Base-by-base conservation (phyloP, 495 filamentous ascomycete species). In the Oleoguttula mirabilis region DNA sequence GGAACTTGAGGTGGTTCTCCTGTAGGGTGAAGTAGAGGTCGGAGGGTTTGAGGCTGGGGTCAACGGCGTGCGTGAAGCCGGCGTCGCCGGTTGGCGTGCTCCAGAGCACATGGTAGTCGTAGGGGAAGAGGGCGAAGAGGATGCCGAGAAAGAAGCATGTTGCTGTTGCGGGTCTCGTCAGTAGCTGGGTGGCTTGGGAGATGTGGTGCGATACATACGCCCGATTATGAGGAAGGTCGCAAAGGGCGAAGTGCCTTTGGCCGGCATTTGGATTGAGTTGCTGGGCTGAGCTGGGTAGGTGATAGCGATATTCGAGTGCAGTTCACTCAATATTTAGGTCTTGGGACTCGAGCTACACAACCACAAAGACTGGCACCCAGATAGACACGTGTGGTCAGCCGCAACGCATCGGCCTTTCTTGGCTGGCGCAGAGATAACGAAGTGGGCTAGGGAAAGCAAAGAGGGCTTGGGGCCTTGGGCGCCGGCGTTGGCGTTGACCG, bases 71-170 rank as follows among this genome's bases (percentile, higher is more conserved):
- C 20, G 12, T 27, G 11, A 24, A 17, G 20, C 21, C 21, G 19
- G 23, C 17, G 25, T 80, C 74, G 34, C n/a, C 10, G 19, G 43
- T 31, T 34, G 68, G 66, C 4, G 75, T 72, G 23, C 82, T 80
- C 90, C 90, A 98, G 25, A 98, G 84, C 45, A 95, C 80, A 36
- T 88, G 84, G 70, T 88, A 94, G 75, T 98, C 90, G 71, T 95
- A 96, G 45, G 92, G 85, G 66, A 95, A 92, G 52, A 79, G 74
- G 60, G 86, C 84, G 79, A 96, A 98, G 65, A 98, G 80, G 59
- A 96, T 90, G 53, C 90, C 90, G 43, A 98, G 80, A 76, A 93
- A 90, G 76, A 98, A 98, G 58, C 79, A 88, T 31, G 35, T 39
- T 20, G 48, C 48, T 51, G 30, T 17, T 23, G 3, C 1, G 4